Percentiles rank a stretch among this genome's conserved stretches.
Conservation (phyloP, 2,329 filamentous ascomycete species). For the Colletotrichum eremochloae region DNA sequence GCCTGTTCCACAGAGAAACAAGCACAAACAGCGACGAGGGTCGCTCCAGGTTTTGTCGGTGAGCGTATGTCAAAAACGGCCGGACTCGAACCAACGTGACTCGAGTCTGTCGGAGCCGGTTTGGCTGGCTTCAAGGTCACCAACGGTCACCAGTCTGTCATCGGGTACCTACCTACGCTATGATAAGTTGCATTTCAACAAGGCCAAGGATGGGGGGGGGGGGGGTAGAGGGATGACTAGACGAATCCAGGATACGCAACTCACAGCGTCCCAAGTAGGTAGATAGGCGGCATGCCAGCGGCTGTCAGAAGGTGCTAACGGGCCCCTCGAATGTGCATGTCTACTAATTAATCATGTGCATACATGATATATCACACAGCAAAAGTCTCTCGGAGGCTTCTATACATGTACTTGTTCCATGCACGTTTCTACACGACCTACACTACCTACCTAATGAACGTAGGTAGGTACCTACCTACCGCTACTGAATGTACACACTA, state of each 20-base stretch:
- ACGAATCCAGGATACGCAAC: not conserved
- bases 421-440: conserved; percentile 17
- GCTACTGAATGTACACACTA: too few species aligned
- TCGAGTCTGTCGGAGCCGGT: not conserved
- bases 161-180: not conserved
- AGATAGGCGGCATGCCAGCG: not conserved
- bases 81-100: not conserved
- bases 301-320: conserved; percentile 5
- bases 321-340: not conserved
- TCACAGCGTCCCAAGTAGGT: not conserved
- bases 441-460: too few species aligned
- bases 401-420: conserved; percentile 38
- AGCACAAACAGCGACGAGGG: conserved; percentile 8
- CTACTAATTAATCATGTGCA: not conserved
- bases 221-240: not conserved
- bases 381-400: conserved; percentile 15
- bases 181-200: conserved; percentile 1
- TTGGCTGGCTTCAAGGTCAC: not conserved
- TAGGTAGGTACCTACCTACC: too few species aligned
- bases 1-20: not conserved
- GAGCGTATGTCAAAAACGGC: not conserved
- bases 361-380: not conserved
- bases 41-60: not conserved
- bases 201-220: not conserved
- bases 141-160: not conserved